Conservation (phyloP, 495 filamentous ascomycete species). For the Podospora pseudopauciseta region DNA sequence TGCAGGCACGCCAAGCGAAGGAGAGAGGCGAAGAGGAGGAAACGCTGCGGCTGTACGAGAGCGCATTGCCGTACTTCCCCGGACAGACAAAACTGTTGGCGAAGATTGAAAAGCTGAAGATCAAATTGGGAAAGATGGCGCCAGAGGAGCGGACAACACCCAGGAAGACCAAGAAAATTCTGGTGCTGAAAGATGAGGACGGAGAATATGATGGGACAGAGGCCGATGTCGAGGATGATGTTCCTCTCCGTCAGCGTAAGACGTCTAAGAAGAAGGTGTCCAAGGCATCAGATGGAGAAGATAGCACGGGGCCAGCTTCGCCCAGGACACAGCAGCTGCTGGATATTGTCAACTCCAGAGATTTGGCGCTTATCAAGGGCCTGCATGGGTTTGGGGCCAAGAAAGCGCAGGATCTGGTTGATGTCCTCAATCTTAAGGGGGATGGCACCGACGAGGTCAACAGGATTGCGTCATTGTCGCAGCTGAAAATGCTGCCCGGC, state of each 20-base stretch:
- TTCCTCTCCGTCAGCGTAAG: slow-evolving; percentile 21
- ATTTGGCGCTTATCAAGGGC: slow-evolving; percentile 63
- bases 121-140: slow-evolving; percentile 50
- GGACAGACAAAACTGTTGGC: slow-evolving; percentile 72
- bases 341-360: slow-evolving; percentile 80
- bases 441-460: slow-evolving; percentile 38
- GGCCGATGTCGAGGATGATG: slow-evolving; percentile 48
- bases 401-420: slow-evolving; percentile 61
- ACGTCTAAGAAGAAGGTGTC: slow-evolving; percentile 36
- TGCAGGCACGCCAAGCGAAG: slow-evolving; percentile 90
- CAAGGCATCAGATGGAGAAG: slow-evolving; percentile 12
- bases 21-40: slow-evolving; percentile 72
- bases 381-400: slow-evolving; percentile 69
- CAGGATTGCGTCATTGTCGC: slow-evolving; percentile 44
- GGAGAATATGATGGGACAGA: slow-evolving; percentile 40
- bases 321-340: slow-evolving; percentile 70
- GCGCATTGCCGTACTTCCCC: slow-evolving; percentile 81
- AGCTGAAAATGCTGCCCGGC: slow-evolving; percentile 55
- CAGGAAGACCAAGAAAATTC: slow-evolving; percentile 2
- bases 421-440: slow-evolving; percentile 49
- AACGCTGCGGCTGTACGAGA: slow-evolving; percentile 80
- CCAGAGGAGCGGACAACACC: slow-evolving; percentile 4
- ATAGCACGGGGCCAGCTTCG: slow-evolving; percentile 32
- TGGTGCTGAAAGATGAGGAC: slow-evolving; percentile 25
- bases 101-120: slow-evolving; percentile 71